Conservation (phyloP, 2,329 filamentous ascomycete species). For the Talaromyces sp. region DNA sequence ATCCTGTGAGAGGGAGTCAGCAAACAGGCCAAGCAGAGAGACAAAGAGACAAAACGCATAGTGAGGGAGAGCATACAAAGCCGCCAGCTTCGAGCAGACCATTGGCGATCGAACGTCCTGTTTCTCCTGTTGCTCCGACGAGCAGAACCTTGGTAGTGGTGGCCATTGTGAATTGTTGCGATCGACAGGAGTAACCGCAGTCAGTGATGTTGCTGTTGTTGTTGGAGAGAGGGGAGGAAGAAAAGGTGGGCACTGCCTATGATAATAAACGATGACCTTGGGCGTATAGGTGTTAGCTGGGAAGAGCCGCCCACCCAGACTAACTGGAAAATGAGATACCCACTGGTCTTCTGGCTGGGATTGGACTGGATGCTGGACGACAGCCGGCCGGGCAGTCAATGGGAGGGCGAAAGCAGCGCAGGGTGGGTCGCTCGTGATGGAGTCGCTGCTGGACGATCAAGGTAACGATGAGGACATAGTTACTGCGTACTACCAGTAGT, state of each 20-base stretch:
- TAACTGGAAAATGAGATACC: neutral
- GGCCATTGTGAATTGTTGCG: conserved; percentile 4
- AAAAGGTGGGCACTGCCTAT: neutral
- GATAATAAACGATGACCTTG: neutral
- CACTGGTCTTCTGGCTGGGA: neutral
- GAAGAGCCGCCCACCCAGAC: neutral
- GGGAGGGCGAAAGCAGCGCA: neutral
- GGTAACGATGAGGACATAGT: neutral
- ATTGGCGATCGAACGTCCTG: conserved; percentile 20
- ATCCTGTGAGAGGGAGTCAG: conserved; percentile 24
- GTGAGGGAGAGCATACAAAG: conserved; percentile 13
- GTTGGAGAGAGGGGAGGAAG: neutral
- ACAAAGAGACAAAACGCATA: neutral
- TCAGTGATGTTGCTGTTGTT: neutral
- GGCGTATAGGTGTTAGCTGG: neutral
- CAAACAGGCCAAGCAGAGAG: neutral
- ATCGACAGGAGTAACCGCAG: neutral
- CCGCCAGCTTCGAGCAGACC: conserved; percentile 16
- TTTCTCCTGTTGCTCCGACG: conserved; percentile 24
- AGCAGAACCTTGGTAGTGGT: conserved; percentile 15
- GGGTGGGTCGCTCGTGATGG: neutral
- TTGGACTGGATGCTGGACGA: neutral
- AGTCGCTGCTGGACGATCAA: neutral
- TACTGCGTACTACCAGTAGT: neutral
- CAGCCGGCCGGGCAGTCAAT: neutral